A percentile compares a stretch with the other conserved stretches of the same genome.
Conservation (phyloP, 2,329 filamentous ascomycete species). For the Beauveria sp. region DNA sequence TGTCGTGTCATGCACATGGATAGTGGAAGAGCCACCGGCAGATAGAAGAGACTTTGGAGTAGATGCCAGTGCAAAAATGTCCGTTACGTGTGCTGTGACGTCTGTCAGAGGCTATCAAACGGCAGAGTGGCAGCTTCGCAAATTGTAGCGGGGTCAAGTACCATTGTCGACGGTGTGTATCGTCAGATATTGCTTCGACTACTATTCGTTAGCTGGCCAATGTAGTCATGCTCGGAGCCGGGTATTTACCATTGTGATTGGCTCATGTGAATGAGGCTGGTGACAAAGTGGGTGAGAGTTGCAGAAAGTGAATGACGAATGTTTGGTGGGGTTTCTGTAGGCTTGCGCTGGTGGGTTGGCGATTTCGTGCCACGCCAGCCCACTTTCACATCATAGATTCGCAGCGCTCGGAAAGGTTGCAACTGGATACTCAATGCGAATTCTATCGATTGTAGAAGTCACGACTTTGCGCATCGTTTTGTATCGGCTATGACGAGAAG, state of each 20-base stretch:
- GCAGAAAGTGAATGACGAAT: slow-evolving; percentile 7
- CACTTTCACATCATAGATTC: not conserved
- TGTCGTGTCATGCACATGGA: slow-evolving; percentile 72
- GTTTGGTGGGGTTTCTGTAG: slow-evolving; percentile 4
- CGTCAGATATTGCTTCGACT: slow-evolving; percentile 99
- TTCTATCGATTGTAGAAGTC: too few relatives aligned
- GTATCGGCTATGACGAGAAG: too few relatives aligned
- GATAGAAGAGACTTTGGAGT: slow-evolving; percentile 70
- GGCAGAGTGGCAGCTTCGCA: slow-evolving; percentile 17
- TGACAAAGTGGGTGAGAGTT: slow-evolving; percentile 2
- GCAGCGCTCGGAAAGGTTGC: not conserved
- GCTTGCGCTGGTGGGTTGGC: not conserved
- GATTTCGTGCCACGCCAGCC: slow-evolving; percentile 1
- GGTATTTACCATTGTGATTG: slow-evolving; percentile 5
- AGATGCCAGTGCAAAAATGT: slow-evolving; percentile 77
- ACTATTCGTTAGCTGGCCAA: not conserved
- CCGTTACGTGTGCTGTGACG: slow-evolving; percentile 64
- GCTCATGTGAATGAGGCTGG: not conserved
- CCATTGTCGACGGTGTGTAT: slow-evolving; percentile 84
- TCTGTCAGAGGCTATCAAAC: slow-evolving; percentile 15
- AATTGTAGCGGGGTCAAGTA: slow-evolving; percentile 30
- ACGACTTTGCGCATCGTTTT: too few relatives aligned
- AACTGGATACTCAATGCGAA: too few relatives aligned
- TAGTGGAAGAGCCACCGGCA: slow-evolving; percentile 72
- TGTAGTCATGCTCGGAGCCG: not conserved